A percentile compares a stretch with the other conserved stretches of the same genome.
Evolutionary conservation across 495 filamentous ascomycete species (phyloP).

Genomic region (Friedmanniomyces simplex): DNA sequence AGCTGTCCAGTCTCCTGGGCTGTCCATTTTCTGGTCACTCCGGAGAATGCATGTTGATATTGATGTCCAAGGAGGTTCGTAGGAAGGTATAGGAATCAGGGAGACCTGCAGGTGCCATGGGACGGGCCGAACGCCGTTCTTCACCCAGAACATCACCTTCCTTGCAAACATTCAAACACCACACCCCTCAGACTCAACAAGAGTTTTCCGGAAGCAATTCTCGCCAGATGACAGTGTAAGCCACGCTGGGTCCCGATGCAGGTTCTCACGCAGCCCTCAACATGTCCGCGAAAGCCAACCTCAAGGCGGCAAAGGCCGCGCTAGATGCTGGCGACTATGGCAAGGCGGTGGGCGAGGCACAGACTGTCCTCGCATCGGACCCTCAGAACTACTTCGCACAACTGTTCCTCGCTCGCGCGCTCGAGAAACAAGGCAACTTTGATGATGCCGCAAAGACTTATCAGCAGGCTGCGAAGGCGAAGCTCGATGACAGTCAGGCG

Average conservation of each 20-base stretch:
- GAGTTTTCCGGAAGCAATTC: no score
- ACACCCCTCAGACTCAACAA: no score
- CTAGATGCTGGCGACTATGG: slow-evolving; percentile 73
- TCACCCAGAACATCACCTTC: neutral
- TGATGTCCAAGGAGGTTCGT: neutral
- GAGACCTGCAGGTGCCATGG: no score
- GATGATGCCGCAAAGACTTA: slow-evolving; percentile 69
- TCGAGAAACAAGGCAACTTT: slow-evolving; percentile 60
- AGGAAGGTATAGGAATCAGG: no score
- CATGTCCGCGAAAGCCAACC: slow-evolving; percentile 52
- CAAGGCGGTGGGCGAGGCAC: slow-evolving; percentile 56
- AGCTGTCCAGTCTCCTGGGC: slow-evolving; percentile 34
- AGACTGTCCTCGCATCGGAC: slow-evolving; percentile 58
- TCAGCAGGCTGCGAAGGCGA: slow-evolving; percentile 56
- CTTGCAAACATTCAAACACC: neutral
- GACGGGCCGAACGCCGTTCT: neutral
- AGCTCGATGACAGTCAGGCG: slow-evolving; percentile 53
- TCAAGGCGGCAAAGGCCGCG: slow-evolving; percentile 74
- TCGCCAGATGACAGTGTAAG: no score
- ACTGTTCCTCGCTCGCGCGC: slow-evolving; percentile 70
- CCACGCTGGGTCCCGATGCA: neutral
- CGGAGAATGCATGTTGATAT: neutral
- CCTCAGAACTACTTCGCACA: slow-evolving; percentile 74
- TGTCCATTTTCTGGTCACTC: slow-evolving; percentile 1
- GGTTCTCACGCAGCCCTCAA: neutral